A percentile compares a stretch with the other conserved stretches of the same genome.
phyloP scores from a whole-genome alignment of 208 protist genomes.

The Leishmania tarentolae region DNA sequence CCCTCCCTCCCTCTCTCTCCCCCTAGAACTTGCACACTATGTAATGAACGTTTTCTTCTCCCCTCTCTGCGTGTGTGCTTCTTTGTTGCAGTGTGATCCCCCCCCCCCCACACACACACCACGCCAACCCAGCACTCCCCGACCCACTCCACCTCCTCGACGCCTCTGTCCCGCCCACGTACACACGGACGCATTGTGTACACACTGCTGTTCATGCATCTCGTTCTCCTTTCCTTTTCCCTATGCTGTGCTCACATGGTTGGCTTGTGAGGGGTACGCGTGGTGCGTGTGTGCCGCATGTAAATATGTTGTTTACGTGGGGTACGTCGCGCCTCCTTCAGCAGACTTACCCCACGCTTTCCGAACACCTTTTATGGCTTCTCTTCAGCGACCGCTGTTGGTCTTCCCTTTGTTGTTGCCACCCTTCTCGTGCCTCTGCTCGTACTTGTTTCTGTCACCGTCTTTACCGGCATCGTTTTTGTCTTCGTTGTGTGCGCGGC shows the following conservation, averaged over 20 bases:
- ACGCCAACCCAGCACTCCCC: too few relatives aligned
- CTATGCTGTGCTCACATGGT: too few relatives aligned
- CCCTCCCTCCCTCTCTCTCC: slow-evolving; percentile 3
- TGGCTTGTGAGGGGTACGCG: too few relatives aligned
- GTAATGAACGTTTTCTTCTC: background rate
- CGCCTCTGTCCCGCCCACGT: background rate
- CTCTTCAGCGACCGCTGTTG: too few relatives aligned
- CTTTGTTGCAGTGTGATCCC: background rate
- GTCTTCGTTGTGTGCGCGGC: background rate
- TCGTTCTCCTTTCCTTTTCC: too few relatives aligned
- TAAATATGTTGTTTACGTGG: too few relatives aligned
- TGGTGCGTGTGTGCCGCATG: too few relatives aligned
- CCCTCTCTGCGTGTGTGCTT: background rate
- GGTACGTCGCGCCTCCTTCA: too few relatives aligned
- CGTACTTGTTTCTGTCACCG: background rate
- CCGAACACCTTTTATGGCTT: background rate
- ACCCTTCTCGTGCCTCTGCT: background rate
- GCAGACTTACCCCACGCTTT: too few relatives aligned
- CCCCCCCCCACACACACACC: background rate
- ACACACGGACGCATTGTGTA: background rate
- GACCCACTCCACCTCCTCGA: too few relatives aligned
- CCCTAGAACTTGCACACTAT: background rate
- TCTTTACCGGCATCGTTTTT: background rate
- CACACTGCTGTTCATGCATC: too few relatives aligned
- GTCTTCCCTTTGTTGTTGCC: background rate